A percentile compares a stretch with the other conserved stretches of the same genome.
phyloP scores from a whole-genome alignment of 805 yeast genomes.

The Wickerhamiella cacticola region DNA sequence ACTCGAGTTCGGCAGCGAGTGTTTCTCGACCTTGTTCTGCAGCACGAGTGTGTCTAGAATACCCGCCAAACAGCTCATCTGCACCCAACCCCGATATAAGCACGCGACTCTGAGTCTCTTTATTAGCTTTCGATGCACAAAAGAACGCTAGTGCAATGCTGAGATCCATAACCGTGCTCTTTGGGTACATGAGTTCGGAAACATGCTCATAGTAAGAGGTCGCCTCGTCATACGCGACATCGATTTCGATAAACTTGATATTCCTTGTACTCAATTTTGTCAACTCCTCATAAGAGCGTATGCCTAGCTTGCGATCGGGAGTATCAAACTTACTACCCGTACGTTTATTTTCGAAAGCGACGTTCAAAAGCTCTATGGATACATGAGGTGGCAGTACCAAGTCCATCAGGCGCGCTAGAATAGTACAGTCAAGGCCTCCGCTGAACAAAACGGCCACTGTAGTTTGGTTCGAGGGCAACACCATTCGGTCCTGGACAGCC shows the following conservation, averaged over 20 bases:
- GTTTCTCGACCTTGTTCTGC: constrained; percentile 31
- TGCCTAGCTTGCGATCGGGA: constrained; percentile 74
- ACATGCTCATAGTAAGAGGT: constrained; percentile 41
- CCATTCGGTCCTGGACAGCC: constrained; percentile 17
- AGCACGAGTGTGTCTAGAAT: constrained; percentile 56
- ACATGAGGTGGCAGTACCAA: constrained; percentile 19
- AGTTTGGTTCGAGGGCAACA: constrained; percentile 18
- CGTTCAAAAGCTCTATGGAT: constrained; percentile 68
- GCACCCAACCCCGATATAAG: constrained; percentile 91
- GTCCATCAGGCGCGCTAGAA: constrained; percentile 43
- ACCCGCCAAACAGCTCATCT: constrained; percentile 94
- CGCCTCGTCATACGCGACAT: constrained; percentile 63
- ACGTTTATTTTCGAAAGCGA: constrained; percentile 84
- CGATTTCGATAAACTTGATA: constrained; percentile 48
- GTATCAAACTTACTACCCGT: constrained; percentile 43
- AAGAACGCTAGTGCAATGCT: constrained; percentile 92
- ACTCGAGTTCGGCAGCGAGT: constrained; percentile 47
- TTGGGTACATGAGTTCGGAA: constrained; percentile 61
- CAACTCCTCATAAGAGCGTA: constrained; percentile 47
- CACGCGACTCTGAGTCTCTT: constrained; percentile 49
- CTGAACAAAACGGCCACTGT: constrained; percentile 60
- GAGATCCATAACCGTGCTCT: constrained; percentile 84
- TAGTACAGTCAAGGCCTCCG: constrained; percentile 91
- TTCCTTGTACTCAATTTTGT: constrained; percentile 31
- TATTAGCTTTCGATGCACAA: constrained; percentile 63